Evolutionary conservation across 179 eudicot genomes (phyloP).

Genomic region (Heliamphora pulchella): DNA sequence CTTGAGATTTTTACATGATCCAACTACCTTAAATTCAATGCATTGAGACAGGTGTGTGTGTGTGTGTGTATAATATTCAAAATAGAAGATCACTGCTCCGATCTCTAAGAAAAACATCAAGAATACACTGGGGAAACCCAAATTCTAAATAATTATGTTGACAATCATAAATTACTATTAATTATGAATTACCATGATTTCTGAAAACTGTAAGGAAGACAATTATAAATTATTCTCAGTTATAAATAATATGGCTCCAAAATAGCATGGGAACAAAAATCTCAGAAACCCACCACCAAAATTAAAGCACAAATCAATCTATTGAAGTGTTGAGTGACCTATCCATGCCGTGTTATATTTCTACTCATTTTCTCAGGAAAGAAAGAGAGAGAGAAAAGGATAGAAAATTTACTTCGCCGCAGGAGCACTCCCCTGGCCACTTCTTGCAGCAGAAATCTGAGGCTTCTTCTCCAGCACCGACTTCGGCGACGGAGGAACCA

Average conservation of each 20-base stretch:
- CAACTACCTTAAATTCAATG: too few species aligned
- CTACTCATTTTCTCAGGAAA: neutral
- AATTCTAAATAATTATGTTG: neutral
- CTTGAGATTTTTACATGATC: too few species aligned
- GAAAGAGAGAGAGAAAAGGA: neutral
- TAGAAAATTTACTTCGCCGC: constrained; percentile 39
- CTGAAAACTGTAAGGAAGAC: neutral
- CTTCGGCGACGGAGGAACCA: constrained; percentile 24
- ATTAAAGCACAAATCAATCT: neutral
- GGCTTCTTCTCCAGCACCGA: constrained; percentile 38
- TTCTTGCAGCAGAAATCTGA: constrained; percentile 26
- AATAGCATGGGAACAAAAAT: neutral
- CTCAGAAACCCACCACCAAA: neutral
- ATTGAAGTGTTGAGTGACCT: neutral
- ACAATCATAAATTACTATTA: neutral
- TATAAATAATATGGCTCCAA: too few species aligned
- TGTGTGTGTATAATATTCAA: too few species aligned
- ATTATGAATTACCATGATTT: neutral
- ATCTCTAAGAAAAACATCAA: too few species aligned
- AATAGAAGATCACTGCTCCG: too few species aligned
- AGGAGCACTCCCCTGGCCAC: constrained; percentile 25
- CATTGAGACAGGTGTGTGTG: too few species aligned
- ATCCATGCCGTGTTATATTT: neutral
- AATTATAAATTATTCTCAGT: neutral
- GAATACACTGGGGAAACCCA: neutral